phyloP scores from a whole-genome alignment of 306 rosid genomes.

The Lablab purpureus region DNA sequence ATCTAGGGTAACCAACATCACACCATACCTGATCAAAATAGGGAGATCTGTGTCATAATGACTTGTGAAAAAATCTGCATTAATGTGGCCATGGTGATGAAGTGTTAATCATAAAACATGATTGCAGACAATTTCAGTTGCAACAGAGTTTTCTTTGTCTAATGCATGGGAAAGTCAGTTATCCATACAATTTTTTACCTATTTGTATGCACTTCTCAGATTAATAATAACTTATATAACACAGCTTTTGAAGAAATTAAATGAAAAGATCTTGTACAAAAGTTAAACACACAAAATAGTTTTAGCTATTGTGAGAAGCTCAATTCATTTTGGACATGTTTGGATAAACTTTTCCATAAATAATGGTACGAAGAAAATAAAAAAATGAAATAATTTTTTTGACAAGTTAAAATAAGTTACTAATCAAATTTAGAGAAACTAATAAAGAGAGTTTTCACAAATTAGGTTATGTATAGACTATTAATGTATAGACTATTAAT shows the following conservation, averaged over 20 bases:
- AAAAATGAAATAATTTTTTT: too few species aligned
- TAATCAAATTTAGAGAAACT: background rate
- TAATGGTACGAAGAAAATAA: too few species aligned
- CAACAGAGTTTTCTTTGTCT: background rate
- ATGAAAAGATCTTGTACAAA: background rate
- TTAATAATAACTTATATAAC: background rate
- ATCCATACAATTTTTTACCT: background rate
- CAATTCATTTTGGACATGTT: background rate
- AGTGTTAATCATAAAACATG: constrained; percentile 23
- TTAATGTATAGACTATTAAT: too few species aligned
- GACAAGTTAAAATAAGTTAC: too few species aligned
- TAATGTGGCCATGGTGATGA: background rate
- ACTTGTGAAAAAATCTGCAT: constrained; percentile 13
- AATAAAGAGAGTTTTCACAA: background rate
- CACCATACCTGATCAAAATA: constrained; percentile 83
- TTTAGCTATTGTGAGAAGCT: background rate
- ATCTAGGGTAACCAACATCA: constrained; percentile 84
- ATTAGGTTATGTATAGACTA: background rate
- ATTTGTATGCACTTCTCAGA: background rate
- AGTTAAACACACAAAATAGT: too few species aligned
- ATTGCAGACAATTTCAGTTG: background rate
- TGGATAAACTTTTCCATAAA: too few species aligned
- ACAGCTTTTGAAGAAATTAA: too few species aligned
- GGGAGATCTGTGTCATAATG: constrained; percentile 18
- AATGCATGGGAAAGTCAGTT: background rate